phyloP scores from a whole-genome alignment of 257 asterid genomes.

The Solanum gracilifrons region DNA sequence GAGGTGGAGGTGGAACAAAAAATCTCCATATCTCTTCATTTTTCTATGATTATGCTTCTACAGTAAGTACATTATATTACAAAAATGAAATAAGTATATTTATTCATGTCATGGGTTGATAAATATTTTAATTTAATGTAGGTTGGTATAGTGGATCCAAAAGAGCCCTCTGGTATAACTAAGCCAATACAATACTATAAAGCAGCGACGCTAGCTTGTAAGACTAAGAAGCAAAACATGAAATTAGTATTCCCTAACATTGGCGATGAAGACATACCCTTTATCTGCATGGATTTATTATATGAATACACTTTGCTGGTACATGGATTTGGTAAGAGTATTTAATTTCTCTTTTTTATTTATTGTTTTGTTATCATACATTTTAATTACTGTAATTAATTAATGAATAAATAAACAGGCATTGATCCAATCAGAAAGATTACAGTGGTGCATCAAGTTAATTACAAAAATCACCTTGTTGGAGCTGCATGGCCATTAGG shows the following conservation, averaged over 20 bases:
- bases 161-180: not conserved
- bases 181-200: constrained; percentile 3
- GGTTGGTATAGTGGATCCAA: constrained; percentile 11
- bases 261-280: not conserved
- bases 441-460: constrained; percentile 44
- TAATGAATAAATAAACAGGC: constrained; percentile 24
- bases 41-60: constrained; percentile 7
- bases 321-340: constrained; percentile 24
- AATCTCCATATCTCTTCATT: constrained; percentile 10
- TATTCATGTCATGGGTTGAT: too few relatives aligned
- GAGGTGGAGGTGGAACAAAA: constrained; percentile 4
- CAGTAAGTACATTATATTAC: not conserved
- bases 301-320: constrained; percentile 20
- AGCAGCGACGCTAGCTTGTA: constrained; percentile 20
- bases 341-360: not conserved
- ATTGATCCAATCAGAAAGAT: constrained; percentile 48
- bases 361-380: not conserved
- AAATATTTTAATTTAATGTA: not conserved
- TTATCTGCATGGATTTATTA: constrained; percentile 25
- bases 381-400: not conserved
- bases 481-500: constrained; percentile 93
- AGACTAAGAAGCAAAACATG: not conserved
- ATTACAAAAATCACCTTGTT: constrained; percentile 44
- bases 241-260: constrained; percentile 3
- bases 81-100: not conserved